Evolutionary conservation across 176 grass and related monocot genomes (phyloP), one percentile per base, ranked within the genome.

Genomic region (Zizania latifolia): DNA sequence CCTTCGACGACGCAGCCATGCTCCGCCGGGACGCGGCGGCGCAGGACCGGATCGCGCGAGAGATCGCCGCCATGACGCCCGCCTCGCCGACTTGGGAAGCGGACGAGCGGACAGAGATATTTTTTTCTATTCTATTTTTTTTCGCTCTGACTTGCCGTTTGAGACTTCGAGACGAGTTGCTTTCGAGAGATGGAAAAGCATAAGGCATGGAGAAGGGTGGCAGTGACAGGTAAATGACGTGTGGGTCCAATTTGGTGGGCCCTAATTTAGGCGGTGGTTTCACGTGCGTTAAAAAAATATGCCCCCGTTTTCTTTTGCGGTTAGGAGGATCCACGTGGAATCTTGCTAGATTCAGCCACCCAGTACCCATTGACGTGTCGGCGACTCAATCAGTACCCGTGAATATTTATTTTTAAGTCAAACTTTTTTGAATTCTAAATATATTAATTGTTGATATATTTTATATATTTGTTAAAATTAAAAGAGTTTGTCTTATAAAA

Each of bases 31-130:
- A 62, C 40, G 21, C 58, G 16, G 58, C 58, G 22, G 66, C 79
- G 66, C 46, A 78, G 37, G 79, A 30, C 33, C 79, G 63, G 74
- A 76, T 71, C 69, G 80, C 80, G 55, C 86, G 86, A 0, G 75
- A 88, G 54, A 88, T 79, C 81, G 68, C 78, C 68, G 78, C 78
- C 89, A 91, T 87, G 7, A 50, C 17, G n/a, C 5, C 16, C 44
- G 46, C 16, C 66, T 87, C 55, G 72, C 51, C 60, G 71, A 38
- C 64, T 4, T 22, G 6, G 54, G 43, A 8, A 10, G 50, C 48
- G 51, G 32, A 58, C 38, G 17, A 36, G 8, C 13, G 28, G 21
- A 48, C 60, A 3, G 60, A 74, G 67, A 83, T 78, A 67, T 72
- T 83, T 87, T 51, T 17, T 9, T 37, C 13, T 39, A 8, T 2